These are phyloP conservation scores for Ophiognomonia clavigignenti-juglandacearum DNA, from an alignment of 2,329 filamentous ascomycete genomes.

Conservation along the genomic window DNA sequence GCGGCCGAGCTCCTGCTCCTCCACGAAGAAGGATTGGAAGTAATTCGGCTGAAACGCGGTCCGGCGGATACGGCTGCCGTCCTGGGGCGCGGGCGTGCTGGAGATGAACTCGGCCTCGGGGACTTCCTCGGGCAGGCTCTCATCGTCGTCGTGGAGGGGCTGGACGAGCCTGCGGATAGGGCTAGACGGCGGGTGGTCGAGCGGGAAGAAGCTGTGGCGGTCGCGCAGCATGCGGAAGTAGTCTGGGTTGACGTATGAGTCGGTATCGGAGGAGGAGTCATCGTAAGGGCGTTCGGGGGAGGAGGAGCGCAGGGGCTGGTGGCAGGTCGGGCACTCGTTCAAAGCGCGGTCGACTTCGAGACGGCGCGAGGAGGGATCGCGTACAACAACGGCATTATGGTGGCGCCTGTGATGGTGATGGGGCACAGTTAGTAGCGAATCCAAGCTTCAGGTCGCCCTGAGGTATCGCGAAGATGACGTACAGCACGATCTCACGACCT, in stretches of 20 bases:
- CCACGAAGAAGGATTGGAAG: slow-evolving; percentile 88
- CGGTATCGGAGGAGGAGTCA: slow-evolving; percentile 35
- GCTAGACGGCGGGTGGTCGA: slow-evolving; percentile 42
- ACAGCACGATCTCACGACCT: slow-evolving; percentile 77
- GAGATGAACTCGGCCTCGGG: slow-evolving; percentile 46
- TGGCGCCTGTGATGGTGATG: slow-evolving; percentile 61
- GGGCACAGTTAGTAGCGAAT: neutral
- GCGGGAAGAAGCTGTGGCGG: slow-evolving; percentile 38
- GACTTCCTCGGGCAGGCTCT: slow-evolving; percentile 22
- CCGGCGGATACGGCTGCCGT: slow-evolving; percentile 69
- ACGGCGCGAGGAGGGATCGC: slow-evolving; percentile 78
- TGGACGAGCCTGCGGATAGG: slow-evolving; percentile 50
- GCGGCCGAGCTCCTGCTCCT: slow-evolving; percentile 78
- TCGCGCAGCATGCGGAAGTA: slow-evolving; percentile 92
- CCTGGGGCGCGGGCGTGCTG: slow-evolving; percentile 42
- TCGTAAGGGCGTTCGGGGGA: slow-evolving; percentile 50
- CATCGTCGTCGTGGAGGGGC: slow-evolving; percentile 30
- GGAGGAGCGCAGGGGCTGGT: slow-evolving; percentile 57
- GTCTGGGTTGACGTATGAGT: slow-evolving; percentile 79
- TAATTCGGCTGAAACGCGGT: slow-evolving; percentile 90
- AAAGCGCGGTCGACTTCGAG: slow-evolving; percentile 70
- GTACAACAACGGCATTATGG: slow-evolving; percentile 86
- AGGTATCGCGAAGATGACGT: slow-evolving; percentile 34
- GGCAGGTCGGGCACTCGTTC: slow-evolving; percentile 86
- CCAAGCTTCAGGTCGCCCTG: slow-evolving; percentile 1